Conservation (phyloP, 257 asterid species). For the Solanum corneliomulleri region DNA sequence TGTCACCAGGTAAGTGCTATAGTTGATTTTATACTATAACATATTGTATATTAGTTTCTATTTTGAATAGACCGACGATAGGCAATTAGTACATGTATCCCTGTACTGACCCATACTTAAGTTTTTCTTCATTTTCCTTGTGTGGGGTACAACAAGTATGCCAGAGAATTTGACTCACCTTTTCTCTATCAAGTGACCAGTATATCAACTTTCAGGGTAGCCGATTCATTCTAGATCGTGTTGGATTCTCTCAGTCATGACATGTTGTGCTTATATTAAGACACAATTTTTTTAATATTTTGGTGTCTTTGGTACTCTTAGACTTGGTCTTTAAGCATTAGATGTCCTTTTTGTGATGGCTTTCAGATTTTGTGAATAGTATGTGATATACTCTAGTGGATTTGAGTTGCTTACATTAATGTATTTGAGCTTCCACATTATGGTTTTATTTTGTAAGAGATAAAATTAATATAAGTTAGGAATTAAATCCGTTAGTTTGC, state of each 20-base stretch:
- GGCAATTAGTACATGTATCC: too few species aligned
- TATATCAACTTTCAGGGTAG: neutral
- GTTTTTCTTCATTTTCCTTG: too few species aligned
- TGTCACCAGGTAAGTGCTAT: too few species aligned
- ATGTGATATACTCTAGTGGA: neutral
- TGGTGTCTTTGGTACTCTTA: neutral
- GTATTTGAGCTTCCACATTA: neutral
- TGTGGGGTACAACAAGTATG: too few species aligned
- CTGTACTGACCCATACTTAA: too few species aligned
- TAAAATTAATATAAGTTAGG: neutral
- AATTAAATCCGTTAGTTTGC: neutral
- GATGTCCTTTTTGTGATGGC: neutral
- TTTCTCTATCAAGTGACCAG: neutral
- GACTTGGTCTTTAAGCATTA: neutral
- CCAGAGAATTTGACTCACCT: neutral
- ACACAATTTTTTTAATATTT: neutral
- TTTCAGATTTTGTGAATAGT: neutral
- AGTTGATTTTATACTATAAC: too few species aligned
- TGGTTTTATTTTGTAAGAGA: too few species aligned
- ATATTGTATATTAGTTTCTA: too few species aligned
- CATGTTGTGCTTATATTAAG: neutral
- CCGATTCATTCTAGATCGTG: neutral
- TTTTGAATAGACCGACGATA: too few species aligned
- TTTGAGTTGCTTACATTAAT: neutral
- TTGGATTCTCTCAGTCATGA: neutral